Conservation (phyloP, 2,329 filamentous ascomycete species). For the Phaeosphaeria sp. region DNA sequence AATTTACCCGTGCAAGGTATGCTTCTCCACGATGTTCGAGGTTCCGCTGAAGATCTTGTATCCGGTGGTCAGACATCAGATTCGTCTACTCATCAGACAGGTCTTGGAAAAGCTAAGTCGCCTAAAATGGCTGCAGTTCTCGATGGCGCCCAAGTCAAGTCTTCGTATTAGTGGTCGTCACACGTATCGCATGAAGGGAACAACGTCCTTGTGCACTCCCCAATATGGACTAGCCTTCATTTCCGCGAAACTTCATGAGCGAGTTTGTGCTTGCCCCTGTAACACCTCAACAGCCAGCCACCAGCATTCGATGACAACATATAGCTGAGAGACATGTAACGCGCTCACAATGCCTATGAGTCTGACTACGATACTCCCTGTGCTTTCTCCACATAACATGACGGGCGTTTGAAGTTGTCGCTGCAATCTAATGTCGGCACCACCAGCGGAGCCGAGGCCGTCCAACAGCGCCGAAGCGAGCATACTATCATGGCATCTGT, state of each 20-base stretch:
- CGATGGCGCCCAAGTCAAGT: neutral
- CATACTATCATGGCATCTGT: neutral
- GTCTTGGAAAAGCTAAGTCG: neutral
- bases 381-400: slow-evolving; percentile 5
- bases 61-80: neutral
- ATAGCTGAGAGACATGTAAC: neutral
- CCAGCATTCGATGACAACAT: neutral
- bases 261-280: neutral
- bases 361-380: slow-evolving; percentile 3
- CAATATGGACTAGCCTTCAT: neutral
- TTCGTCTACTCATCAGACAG: neutral
- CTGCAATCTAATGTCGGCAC: slow-evolving; percentile 14
- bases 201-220: neutral
- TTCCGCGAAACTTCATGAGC: neutral
- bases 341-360: neutral
- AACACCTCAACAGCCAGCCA: neutral
- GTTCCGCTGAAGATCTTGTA: neutral
- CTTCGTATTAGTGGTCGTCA: neutral
- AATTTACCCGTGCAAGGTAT: neutral
- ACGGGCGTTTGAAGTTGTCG: slow-evolving; percentile 1
- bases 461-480: slow-evolving; percentile 1
- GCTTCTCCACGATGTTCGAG: neutral
- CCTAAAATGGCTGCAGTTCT: neutral
- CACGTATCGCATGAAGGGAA: neutral
- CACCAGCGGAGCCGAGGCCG: slow-evolving; percentile 1